Evolutionary conservation across 2,329 filamentous ascomycete species (phyloP).

Genomic region (Kalaharituber pfeilii): DNA sequence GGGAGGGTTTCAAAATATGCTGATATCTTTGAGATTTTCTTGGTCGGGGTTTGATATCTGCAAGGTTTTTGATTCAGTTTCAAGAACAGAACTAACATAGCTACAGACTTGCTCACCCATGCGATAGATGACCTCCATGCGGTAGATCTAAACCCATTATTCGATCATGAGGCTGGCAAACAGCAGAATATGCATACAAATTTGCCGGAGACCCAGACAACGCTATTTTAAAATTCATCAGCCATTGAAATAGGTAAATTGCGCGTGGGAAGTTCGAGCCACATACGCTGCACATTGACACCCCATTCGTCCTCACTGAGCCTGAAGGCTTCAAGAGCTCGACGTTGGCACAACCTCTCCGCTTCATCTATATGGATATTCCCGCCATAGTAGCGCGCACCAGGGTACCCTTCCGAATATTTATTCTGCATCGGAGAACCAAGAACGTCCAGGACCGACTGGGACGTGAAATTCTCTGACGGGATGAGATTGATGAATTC

Average conservation of each 20-base stretch:
- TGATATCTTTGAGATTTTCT: conserved; percentile 93
- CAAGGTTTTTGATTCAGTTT: no score
- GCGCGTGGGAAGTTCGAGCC: neutral
- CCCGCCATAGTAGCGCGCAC: conserved; percentile 88
- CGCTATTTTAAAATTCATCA: conserved; percentile 5
- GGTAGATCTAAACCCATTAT: conserved; percentile 95
- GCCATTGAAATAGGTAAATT: neutral
- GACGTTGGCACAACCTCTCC: conserved; percentile 74
- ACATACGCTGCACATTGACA: conserved; percentile 78
- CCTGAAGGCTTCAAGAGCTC: conserved; percentile 73
- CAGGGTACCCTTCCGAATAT: conserved; percentile 96
- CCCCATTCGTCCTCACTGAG: conserved; percentile 79
- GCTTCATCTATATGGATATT: conserved; percentile 92
- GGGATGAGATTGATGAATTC: conserved; percentile 97
- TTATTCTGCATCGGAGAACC: conserved; percentile 95
- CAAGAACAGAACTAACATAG: no score
- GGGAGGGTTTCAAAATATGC: conserved; percentile 98
- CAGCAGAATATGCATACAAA: conserved; percentile 73
- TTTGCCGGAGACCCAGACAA: conserved; percentile 46
- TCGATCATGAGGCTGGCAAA: conserved; percentile 82
- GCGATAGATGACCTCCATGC: conserved; percentile 86
- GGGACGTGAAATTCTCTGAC: conserved; percentile 89
- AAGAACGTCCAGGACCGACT: conserved; percentile 76
- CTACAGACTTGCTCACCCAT: conserved; percentile 50
- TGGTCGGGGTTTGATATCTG: conserved; percentile 73